Evolutionary conservation across 2,329 filamentous ascomycete genomes (phyloP).

Genomic region (Fusarium concolor): DNA sequence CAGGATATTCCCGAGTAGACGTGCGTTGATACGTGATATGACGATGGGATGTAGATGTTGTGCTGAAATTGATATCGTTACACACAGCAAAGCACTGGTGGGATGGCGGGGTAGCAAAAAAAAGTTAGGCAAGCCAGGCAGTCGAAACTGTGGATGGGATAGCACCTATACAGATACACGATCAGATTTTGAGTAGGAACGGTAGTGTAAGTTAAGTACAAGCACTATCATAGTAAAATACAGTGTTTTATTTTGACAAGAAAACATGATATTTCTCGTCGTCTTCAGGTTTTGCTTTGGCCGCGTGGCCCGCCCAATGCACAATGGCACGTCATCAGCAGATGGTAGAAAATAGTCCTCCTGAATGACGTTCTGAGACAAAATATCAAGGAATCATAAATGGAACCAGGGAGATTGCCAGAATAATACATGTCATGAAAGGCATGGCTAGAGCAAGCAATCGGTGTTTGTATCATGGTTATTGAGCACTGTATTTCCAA

Average conservation of each 20-base stretch:
- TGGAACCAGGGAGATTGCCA: no score
- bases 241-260: no score
- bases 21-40: not conserved
- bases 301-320: not conserved
- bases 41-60: not conserved
- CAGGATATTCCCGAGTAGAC: not conserved
- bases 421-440: not conserved
- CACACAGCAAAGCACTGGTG: not conserved
- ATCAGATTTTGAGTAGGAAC: not conserved
- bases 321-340: constrained; percentile 29
- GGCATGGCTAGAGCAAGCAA: not conserved
- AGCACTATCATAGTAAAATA: not conserved
- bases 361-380: constrained; percentile 16
- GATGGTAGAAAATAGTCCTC: not conserved
- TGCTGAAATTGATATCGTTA: constrained; percentile 11
- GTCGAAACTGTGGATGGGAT: not conserved
- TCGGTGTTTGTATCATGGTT: not conserved
- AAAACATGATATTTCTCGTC: not conserved
- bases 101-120: constrained; percentile 26
- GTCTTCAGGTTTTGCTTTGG: not conserved
- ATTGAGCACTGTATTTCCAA: not conserved
- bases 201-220: not conserved
- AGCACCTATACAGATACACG: not conserved
- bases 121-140: constrained; percentile 14
- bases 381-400: not conserved